Percentiles rank a stretch among this genome's conserved stretches.
Evolutionary conservation across 768 basidiomycete genomes (phyloP).

Genomic region (Tricholoma flavovirens): DNA sequence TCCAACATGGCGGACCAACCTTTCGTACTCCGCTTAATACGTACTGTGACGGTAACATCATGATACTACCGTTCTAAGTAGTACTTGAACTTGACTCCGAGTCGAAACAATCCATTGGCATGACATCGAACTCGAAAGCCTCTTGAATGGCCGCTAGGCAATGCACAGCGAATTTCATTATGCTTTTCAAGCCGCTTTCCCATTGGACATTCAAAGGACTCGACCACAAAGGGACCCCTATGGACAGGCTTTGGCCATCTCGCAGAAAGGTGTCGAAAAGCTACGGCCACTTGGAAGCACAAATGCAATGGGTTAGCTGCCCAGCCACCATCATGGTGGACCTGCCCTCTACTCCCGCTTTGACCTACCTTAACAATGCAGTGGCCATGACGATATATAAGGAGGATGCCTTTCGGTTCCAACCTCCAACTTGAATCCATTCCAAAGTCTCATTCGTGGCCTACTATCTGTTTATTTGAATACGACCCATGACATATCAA

Average conservation of each 20-base stretch:
- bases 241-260: background rate
- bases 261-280: background rate
- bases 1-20: too few relatives aligned
- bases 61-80: too few relatives aligned
- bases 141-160: too few relatives aligned
- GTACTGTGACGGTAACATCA: too few relatives aligned
- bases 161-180: too few relatives aligned
- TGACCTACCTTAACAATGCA: background rate
- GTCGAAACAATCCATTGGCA: too few relatives aligned
- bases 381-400: background rate
- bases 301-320: background rate
- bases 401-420: background rate
- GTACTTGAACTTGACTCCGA: too few relatives aligned
- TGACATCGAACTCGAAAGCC: too few relatives aligned
- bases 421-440: background rate
- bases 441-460: too few relatives aligned
- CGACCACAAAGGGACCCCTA: background rate
- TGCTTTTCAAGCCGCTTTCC: too few relatives aligned
- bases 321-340: background rate
- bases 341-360: too few relatives aligned
- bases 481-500: background rate
- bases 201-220: background rate
- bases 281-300: background rate
- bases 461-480: background rate
- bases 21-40: too few relatives aligned